Evolutionary conservation across 345 rosid species (phyloP), one percentile per base, ranked within the genome.

Genomic region (Aurinia saxatilis): DNA sequence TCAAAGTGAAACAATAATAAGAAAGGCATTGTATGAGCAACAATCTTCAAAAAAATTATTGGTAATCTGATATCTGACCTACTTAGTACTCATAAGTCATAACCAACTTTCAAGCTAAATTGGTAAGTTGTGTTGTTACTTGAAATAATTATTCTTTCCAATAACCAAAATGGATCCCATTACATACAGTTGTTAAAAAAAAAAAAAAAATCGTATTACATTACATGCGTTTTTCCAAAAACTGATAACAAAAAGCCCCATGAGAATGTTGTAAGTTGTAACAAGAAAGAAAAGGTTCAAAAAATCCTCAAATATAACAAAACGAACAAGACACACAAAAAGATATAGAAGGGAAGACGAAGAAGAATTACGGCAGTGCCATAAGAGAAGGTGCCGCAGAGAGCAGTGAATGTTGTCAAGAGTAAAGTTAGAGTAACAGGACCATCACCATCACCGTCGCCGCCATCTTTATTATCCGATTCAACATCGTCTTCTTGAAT

Each of bases 381-480:
- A 73, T 60, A 73, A 27, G 72, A 66, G 53, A 60, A 73, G 39
- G 47, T 66, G 27, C 76, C 57, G n/a, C 68, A 73, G 15, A 73
- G 63, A 31, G 54, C 68, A 73, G 72, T 66, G 51, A 66, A 47
- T 27, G 76, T 73, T 38, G 72, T 39, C 29, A 53, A 29, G 34
- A 73, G 67, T 37, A 73, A 13, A 34, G 54, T 25, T 2, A 56
- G 47, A 36, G 84, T 73, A 34, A 66, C 59, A 12, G 70, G 56
- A 2, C 55, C 70, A 13, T 71, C 74, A 23, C 14, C 52, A 2
- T 70, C 65, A 7, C 10, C 27, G 4, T 47, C 16, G n/a, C n/a
- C n/a, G n/a, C n/a, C n/a, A n/a, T n/a, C 7, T 33, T 16, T 4
- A 21, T 57, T 63, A 13, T 56, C 27, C 7, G 70, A 49, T 29